Evolutionary conservation across 306 rosid species (phyloP).

Genomic region (Adenanthera pavonina): DNA sequence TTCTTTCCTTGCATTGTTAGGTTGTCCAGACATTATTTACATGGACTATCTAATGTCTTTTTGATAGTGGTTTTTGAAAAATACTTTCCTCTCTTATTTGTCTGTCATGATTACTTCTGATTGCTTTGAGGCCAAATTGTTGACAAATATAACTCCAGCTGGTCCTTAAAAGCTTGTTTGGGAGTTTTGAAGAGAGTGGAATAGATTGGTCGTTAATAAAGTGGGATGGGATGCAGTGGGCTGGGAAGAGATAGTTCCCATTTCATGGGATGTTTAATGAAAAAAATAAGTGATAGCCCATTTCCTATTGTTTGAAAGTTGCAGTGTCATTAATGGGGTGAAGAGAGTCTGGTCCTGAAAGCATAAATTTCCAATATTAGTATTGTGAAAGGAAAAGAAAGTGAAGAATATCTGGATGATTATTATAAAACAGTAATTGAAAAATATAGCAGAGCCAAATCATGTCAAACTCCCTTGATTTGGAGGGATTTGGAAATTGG

Average conservation of each 20-base stretch:
- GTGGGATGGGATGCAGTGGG: not conserved
- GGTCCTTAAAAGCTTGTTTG: not conserved
- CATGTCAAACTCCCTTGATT: not conserved
- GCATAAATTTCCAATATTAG: not conserved
- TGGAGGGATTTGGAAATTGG: not conserved
- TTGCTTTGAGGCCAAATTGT: constrained; percentile 17
- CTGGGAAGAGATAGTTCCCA: not conserved
- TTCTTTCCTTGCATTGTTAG: constrained; percentile 19
- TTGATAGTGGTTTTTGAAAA: not conserved
- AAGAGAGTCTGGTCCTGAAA: not conserved
- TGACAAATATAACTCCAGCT: constrained; percentile 5
- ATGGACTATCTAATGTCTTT: not conserved
- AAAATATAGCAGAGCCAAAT: not conserved
- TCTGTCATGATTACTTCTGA: constrained; percentile 25
- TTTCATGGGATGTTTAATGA: not conserved
- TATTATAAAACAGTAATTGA: not conserved
- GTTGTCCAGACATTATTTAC: constrained; percentile 13
- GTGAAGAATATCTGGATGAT: not conserved
- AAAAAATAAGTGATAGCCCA: not conserved
- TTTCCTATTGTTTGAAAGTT: not conserved
- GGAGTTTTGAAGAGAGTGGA: not conserved
- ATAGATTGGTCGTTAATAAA: not conserved
- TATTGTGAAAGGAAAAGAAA: not conserved
- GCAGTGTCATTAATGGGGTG: not conserved
- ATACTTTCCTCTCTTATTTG: constrained; percentile 3